Evolutionary conservation across 2,329 filamentous ascomycete genomes (phyloP).

Genomic region (Paecilomyces formosus): DNA sequence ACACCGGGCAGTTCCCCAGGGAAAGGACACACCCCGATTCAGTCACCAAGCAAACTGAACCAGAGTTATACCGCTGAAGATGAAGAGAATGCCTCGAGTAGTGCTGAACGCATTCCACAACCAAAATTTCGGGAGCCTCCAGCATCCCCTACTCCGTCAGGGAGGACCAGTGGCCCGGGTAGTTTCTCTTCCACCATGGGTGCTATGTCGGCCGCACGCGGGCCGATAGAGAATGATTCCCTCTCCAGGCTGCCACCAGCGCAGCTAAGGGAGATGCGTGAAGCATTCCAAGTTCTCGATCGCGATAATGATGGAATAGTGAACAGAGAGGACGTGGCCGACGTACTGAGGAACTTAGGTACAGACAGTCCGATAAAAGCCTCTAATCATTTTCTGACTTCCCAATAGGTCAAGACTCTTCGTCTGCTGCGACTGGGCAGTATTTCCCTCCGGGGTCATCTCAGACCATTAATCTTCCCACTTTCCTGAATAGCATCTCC

Average conservation of each 20-base stretch:
- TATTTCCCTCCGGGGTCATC: slow-evolving; percentile 73
- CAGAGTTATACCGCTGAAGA: slow-evolving; percentile 38
- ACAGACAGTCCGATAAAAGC: slow-evolving; percentile 14
- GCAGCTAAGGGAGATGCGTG: slow-evolving; percentile 79
- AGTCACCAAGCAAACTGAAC: slow-evolving; percentile 41
- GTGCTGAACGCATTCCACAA: slow-evolving; percentile 22
- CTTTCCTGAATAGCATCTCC: slow-evolving; percentile 77
- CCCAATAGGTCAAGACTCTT: slow-evolving; percentile 62
- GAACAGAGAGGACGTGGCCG: slow-evolving; percentile 72
- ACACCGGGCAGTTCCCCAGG: slow-evolving; percentile 42
- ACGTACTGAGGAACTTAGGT: slow-evolving; percentile 84
- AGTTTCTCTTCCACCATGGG: slow-evolving; percentile 21
- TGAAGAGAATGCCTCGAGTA: slow-evolving; percentile 25
- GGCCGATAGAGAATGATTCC: slow-evolving; percentile 21
- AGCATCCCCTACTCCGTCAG: slow-evolving; percentile 35
- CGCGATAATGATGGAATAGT: slow-evolving; percentile 79
- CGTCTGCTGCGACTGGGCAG: slow-evolving; percentile 59
- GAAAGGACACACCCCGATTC: slow-evolving; percentile 34
- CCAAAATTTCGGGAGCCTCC: slow-evolving; percentile 31
- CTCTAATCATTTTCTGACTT: slow-evolving; percentile 2
- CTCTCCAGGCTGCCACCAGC: slow-evolving; percentile 59
- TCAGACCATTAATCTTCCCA: slow-evolving; percentile 72
- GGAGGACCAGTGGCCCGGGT: slow-evolving; percentile 20
- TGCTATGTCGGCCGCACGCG: slow-evolving; percentile 15
- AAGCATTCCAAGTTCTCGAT: slow-evolving; percentile 90